phyloP scores from a whole-genome alignment of 352 stramenopile species.

The Pythium pyrilobum region DNA sequence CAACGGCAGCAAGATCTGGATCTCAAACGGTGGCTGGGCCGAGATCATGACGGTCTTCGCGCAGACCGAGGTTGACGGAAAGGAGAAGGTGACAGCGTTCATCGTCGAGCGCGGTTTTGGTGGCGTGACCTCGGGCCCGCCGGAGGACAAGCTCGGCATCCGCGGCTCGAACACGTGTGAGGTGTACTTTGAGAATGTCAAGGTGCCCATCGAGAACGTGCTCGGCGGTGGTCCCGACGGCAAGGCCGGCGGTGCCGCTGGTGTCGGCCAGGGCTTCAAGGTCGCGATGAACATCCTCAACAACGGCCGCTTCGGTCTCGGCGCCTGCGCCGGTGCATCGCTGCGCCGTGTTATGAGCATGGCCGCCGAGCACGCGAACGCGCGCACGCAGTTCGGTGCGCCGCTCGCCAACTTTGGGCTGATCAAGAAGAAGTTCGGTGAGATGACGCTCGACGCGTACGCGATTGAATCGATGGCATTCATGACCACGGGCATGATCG shows the following conservation, averaged over 20 bases:
- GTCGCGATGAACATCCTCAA: constrained; percentile 92
- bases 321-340: constrained; percentile 63
- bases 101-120: constrained; percentile 94
- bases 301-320: constrained; percentile 90
- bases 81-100: constrained; percentile 98
- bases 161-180: constrained; percentile 96
- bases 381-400: constrained; percentile 76
- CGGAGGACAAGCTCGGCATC: constrained; percentile 97
- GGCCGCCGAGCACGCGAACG: constrained; percentile 69
- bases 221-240: constrained; percentile 74
- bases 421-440: constrained; percentile 87
- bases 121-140: constrained; percentile 87
- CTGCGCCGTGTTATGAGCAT: constrained; percentile 63
- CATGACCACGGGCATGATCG: constrained; percentile 88
- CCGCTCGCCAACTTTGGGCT: constrained; percentile 71
- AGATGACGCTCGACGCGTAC: constrained; percentile 77
- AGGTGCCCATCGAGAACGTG: constrained; percentile 91
- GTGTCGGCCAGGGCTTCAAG: constrained; percentile 89
- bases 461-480: constrained; percentile 88
- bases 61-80: constrained; percentile 92
- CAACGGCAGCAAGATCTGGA: constrained; percentile 97
- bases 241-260: constrained; percentile 60
- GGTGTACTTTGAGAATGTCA: constrained; percentile 94
- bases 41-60: constrained; percentile 97
- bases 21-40: constrained; percentile 95